Conservation (phyloP, 371 early-diverging fungal species). For the Mortierella sp. region DNA sequence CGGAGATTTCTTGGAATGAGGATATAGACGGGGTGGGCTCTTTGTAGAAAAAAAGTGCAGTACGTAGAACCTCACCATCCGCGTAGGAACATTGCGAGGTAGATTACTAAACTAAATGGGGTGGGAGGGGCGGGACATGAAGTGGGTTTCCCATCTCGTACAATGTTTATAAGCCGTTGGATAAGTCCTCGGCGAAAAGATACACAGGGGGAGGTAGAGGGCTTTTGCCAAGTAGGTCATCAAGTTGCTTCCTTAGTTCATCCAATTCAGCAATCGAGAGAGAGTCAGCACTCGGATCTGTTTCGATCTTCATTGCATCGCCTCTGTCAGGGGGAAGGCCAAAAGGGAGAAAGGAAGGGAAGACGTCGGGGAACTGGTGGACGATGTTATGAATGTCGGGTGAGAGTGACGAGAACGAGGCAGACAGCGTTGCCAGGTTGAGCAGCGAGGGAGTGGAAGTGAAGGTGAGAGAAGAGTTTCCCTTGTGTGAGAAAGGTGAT, state of each 20-base stretch:
- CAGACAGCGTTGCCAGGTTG: conserved; percentile 8
- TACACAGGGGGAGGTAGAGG: too few species aligned
- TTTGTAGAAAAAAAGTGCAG: too few species aligned
- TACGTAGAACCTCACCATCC: too few species aligned
- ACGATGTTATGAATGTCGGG: conserved; percentile 16
- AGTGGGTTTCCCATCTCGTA: too few species aligned
- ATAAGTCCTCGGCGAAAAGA: too few species aligned
- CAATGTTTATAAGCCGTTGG: too few species aligned
- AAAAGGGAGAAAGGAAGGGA: conserved; percentile 17
- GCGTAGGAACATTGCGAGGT: too few species aligned
- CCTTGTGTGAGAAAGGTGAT: background rate
- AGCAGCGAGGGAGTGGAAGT: conserved; percentile 7
- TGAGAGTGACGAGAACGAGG: conserved; percentile 11
- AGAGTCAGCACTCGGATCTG: conserved; percentile 44
- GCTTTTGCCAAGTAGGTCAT: conserved; percentile 17
- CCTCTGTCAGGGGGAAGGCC: conserved; percentile 32
- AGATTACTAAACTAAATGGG: too few species aligned
- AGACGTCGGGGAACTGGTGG: conserved; percentile 22
- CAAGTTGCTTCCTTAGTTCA: conserved; percentile 51
- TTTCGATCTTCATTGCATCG: conserved; percentile 42
- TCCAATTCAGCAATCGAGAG: conserved; percentile 51
- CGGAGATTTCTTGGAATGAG: too few species aligned
- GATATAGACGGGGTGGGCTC: too few species aligned
- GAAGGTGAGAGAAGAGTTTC: conserved; percentile 16
- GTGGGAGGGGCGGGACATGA: too few species aligned